Evolutionary conservation across 176 grass and related monocot genomes (phyloP).

Genomic region (Triticum turgidum): DNA sequence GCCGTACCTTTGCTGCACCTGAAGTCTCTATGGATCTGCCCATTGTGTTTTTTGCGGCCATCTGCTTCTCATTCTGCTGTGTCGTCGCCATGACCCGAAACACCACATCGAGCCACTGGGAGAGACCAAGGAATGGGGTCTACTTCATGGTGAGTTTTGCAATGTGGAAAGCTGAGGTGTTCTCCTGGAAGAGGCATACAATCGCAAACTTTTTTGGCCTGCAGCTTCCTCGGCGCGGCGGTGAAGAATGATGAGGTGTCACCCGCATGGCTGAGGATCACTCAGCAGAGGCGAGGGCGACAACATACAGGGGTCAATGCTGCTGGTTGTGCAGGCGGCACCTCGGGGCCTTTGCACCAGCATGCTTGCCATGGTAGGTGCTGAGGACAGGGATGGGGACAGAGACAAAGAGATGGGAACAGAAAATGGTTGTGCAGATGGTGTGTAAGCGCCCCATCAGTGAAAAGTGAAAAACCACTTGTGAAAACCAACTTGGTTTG

Average conservation of each 20-base stretch:
- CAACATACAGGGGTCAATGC: not conserved
- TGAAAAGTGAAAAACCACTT: not conserved
- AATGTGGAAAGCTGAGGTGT: not conserved
- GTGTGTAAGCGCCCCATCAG: not conserved
- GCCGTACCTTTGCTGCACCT: not conserved
- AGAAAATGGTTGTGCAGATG: not conserved
- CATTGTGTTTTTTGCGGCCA: not conserved
- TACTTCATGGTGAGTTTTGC: not conserved
- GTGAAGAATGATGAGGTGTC: constrained; percentile 5
- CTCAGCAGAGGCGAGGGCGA: not conserved
- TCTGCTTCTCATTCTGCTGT: not conserved
- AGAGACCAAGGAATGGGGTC: not conserved
- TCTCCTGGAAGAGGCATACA: not conserved
- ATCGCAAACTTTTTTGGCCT: not conserved
- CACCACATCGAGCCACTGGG: not conserved
- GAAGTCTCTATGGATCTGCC: not conserved
- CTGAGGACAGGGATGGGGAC: not conserved
- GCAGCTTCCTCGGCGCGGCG: not conserved
- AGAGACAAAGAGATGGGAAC: not conserved
- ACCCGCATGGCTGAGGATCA: not conserved
- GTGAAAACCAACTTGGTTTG: not conserved
- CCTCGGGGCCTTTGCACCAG: not conserved
- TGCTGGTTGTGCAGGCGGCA: not conserved
- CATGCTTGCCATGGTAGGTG: not conserved
- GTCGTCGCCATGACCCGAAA: not conserved